Conservation (phyloP, 805 yeast genomes). For the Cyberlindnera maritima region DNA sequence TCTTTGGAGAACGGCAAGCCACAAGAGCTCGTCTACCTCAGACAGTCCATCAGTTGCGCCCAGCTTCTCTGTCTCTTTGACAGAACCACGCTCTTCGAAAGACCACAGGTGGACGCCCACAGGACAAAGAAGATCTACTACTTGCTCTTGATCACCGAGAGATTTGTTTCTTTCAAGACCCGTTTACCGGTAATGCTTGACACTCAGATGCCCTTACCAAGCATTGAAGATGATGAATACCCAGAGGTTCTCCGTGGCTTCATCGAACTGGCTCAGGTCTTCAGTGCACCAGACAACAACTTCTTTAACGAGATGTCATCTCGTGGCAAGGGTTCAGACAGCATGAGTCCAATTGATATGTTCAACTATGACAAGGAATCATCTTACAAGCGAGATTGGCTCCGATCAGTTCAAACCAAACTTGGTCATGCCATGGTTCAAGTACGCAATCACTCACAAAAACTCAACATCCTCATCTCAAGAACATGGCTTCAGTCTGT, state of each 20-base stretch:
- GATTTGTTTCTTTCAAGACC: slow-evolving; percentile 21
- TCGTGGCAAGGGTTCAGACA: background rate
- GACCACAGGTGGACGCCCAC: slow-evolving; percentile 18
- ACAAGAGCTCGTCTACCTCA: slow-evolving; percentile 18
- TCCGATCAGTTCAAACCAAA: slow-evolving; percentile 17
- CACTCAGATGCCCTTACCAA: slow-evolving; percentile 21
- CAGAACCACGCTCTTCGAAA: slow-evolving; percentile 6
- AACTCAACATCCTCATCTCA: slow-evolving; percentile 21
- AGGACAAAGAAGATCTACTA: slow-evolving; percentile 24
- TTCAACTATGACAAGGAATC: slow-evolving; percentile 9
- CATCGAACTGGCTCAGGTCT: slow-evolving; percentile 23
- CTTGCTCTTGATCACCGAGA: slow-evolving; percentile 22
- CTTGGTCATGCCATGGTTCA: slow-evolving; percentile 8
- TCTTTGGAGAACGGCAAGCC: slow-evolving; percentile 7
- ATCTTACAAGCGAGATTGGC: slow-evolving; percentile 19
- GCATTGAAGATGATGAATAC: slow-evolving; percentile 23
- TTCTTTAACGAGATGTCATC: slow-evolving; percentile 19
- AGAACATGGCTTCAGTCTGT: slow-evolving; percentile 25
- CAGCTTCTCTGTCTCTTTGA: slow-evolving; percentile 22
- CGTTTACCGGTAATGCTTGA: slow-evolving; percentile 23
- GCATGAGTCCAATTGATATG: background rate
- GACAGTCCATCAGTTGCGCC: slow-evolving; percentile 24
- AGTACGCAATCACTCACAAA: slow-evolving; percentile 14
- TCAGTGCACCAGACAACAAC: slow-evolving; percentile 21
- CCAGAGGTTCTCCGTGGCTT: slow-evolving; percentile 25